Percentiles rank a stretch among this genome's conserved stretches.
Evolutionary conservation across 768 basidiomycete species (phyloP).

Genomic region (Pleurotus pulmonarius): DNA sequence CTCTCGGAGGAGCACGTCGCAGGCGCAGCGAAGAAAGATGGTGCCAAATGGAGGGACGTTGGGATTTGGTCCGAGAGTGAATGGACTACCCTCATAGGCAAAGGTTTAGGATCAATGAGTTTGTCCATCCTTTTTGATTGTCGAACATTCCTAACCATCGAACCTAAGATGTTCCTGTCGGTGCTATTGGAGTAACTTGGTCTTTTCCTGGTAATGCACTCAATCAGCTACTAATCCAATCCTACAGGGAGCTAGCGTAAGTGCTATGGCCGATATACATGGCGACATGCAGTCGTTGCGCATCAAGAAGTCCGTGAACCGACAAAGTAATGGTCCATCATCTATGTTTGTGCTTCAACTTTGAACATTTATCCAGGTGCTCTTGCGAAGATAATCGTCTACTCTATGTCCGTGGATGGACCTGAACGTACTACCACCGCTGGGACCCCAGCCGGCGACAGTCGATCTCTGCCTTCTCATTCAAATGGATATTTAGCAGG

Average conservation of each 20-base stretch:
- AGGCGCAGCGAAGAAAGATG: constrained; percentile 53
- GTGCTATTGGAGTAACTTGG: constrained; percentile 52
- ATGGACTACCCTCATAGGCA: constrained; percentile 80
- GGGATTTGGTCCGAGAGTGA: constrained; percentile 87
- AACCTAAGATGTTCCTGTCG: constrained; percentile 64
- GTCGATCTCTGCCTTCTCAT: constrained; percentile 22
- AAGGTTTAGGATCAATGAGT: constrained; percentile 82
- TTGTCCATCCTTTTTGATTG: constrained; percentile 17
- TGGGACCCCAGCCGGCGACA: constrained; percentile 19
- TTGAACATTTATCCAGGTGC: constrained; percentile 44
- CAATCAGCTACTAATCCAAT: constrained; percentile 3
- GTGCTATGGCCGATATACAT: constrained; percentile 64
- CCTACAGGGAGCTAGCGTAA: constrained; percentile 55
- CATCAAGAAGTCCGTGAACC: constrained; percentile 69
- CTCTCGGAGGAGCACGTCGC: constrained; percentile 70
- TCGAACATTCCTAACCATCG: not conserved
- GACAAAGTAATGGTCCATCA: constrained; percentile 39
- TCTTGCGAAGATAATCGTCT: constrained; percentile 82
- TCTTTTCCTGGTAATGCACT: not conserved
- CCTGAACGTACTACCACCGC: constrained; percentile 43
- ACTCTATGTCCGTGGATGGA: constrained; percentile 85
- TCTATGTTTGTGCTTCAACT: constrained; percentile 1
- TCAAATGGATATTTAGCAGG: constrained; percentile 69
- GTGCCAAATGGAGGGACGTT: constrained; percentile 71
- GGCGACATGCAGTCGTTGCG: constrained; percentile 52